Percentiles rank a stretch among this genome's conserved stretches.
Conservation (phyloP, 306 rosid species). For the Begonia masoniana region DNA sequence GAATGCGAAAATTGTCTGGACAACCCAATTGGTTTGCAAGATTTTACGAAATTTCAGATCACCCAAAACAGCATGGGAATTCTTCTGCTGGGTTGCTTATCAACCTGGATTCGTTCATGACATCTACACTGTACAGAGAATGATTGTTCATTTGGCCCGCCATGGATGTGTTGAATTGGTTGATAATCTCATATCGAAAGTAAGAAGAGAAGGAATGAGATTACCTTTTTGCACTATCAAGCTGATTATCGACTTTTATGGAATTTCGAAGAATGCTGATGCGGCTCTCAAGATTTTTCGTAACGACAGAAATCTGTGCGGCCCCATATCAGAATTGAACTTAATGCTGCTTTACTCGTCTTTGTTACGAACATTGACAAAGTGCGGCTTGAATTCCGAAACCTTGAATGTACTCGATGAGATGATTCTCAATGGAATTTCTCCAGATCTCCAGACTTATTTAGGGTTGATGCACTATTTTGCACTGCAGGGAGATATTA, state of each 20-base stretch:
- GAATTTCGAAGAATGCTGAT: conserved; percentile 62
- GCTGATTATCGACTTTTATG: conserved; percentile 60
- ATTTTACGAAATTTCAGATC: conserved; percentile 47
- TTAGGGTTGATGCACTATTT: conserved; percentile 63
- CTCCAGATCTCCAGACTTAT: conserved; percentile 67
- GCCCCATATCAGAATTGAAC: conserved; percentile 43
- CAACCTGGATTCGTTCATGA: conserved; percentile 74
- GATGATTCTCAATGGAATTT: conserved; percentile 52
- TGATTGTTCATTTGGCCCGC: conserved; percentile 49
- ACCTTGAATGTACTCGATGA: conserved; percentile 56
- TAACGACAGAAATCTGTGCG: conserved; percentile 37
- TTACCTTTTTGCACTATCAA: conserved; percentile 62
- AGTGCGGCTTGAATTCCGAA: conserved; percentile 46
- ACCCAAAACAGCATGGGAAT: conserved; percentile 68
- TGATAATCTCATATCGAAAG: conserved; percentile 45
- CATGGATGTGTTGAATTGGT: conserved; percentile 50
- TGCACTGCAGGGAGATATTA: conserved; percentile 45
- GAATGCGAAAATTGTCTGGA: conserved; percentile 61
- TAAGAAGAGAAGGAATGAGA: conserved; percentile 59
- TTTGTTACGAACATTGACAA: conserved; percentile 55
- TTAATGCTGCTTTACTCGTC: conserved; percentile 64
- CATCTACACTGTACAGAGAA: conserved; percentile 64
- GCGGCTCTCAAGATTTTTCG: conserved; percentile 71
- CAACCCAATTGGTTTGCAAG: conserved; percentile 65
- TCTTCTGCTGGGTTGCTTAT: conserved; percentile 69